Evolutionary conservation across 1,284 basidiomycete species (phyloP).

Genomic region (Cutaneotrichosporon cyanovorans): DNA sequence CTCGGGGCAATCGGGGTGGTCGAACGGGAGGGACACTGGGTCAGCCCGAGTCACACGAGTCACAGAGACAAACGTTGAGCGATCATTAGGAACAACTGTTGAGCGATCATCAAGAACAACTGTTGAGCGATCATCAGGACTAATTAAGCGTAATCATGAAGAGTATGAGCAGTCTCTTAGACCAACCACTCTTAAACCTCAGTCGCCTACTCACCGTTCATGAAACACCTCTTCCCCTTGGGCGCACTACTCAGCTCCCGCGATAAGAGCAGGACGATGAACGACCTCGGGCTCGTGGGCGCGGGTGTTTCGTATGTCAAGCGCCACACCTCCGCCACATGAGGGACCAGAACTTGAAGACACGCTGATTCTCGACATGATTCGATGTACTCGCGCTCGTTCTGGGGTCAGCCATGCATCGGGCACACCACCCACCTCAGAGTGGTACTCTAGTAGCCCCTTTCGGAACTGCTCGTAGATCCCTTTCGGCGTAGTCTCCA

Average conservation of each 20-base stretch:
- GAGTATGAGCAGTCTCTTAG: too few relatives aligned
- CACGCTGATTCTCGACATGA: conserved; percentile 36
- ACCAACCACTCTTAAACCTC: neutral
- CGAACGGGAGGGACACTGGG: conserved; percentile 39
- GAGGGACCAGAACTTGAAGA: conserved; percentile 35
- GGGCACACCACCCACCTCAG: conserved; percentile 1
- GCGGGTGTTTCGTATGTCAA: conserved; percentile 42
- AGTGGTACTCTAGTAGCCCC: conserved; percentile 35
- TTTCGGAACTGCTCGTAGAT: conserved; percentile 39
- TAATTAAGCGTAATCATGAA: too few relatives aligned
- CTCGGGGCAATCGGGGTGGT: conserved; percentile 34
- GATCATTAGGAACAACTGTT: conserved; percentile 1
- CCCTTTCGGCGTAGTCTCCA: conserved; percentile 21
- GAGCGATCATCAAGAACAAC: neutral
- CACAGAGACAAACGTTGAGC: neutral
- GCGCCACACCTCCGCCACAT: conserved; percentile 43
- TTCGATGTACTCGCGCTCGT: conserved; percentile 38
- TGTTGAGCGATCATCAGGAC: neutral
- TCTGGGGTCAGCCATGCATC: conserved; percentile 7
- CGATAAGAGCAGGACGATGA: conserved; percentile 37
- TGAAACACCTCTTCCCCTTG: conserved; percentile 30
- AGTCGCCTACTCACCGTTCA: conserved; percentile 33
- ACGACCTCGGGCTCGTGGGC: conserved; percentile 41
- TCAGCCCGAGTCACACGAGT: conserved; percentile 11
- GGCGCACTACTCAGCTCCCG: conserved; percentile 28